A percentile compares a stretch with the other conserved stretches of the same genome.
These are phyloP conservation scores for Geranomyces michiganensis DNA, from an alignment of 192 early-diverging fungal species.

Conservation along the genomic window DNA sequence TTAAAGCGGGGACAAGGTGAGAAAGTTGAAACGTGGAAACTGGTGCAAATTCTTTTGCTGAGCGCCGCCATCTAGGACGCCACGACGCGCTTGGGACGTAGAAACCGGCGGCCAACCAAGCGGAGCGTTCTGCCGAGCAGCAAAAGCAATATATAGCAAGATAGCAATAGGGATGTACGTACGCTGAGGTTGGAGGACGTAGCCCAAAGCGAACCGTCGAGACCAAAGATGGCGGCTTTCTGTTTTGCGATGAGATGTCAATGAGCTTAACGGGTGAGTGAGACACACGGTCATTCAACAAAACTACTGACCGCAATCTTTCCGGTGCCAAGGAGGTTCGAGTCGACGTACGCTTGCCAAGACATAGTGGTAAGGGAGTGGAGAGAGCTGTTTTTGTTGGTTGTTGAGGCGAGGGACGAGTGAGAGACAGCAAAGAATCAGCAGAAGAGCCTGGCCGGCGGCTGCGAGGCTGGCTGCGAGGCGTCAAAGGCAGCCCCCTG, in stretches of 20 bases:
- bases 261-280: constrained; percentile 17
- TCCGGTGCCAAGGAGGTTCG: constrained; percentile 72
- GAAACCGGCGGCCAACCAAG: no score
- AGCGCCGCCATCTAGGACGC: no score
- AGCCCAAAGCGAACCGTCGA: constrained; percentile 83
- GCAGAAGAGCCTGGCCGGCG: no score
- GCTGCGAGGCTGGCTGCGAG: no score
- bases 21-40: background rate
- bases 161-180: constrained; percentile 18
- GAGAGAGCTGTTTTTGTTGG: no score
- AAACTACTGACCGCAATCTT: constrained; percentile 37
- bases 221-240: constrained; percentile 82
- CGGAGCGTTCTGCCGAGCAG: no score
- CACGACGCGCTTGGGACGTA: no score
- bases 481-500: no score
- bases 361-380: constrained; percentile 50
- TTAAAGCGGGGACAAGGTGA: background rate
- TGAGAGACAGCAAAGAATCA: no score
- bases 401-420: no score
- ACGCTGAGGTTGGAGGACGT: constrained; percentile 72
- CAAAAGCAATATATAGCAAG: no score
- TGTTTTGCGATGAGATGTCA: background rate
- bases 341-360: constrained; percentile 84
- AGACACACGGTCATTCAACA: no score
- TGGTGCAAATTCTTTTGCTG: background rate